Conservation (phyloP, 768 basidiomycete species). For the Chalciporus piperatus region DNA sequence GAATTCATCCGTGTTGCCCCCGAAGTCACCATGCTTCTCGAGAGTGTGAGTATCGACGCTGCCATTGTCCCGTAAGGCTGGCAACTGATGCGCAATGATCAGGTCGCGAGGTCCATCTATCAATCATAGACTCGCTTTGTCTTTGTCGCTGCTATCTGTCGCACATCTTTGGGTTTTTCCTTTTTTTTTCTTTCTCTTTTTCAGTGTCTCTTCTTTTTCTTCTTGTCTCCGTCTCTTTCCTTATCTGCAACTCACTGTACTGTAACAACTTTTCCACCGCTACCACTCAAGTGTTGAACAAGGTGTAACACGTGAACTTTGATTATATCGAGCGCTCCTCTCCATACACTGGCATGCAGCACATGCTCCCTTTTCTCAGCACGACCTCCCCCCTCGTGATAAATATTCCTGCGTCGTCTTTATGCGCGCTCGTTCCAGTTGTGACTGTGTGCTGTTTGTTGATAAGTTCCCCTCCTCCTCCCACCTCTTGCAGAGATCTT, state of each 20-base stretch:
- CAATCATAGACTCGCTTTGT: constrained; percentile 64
- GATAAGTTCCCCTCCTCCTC: constrained; percentile 11
- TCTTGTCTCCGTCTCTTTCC: constrained; percentile 22
- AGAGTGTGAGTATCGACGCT: constrained; percentile 57
- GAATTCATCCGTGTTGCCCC: constrained; percentile 82
- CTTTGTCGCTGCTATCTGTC: constrained; percentile 76
- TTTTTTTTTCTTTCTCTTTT: constrained; percentile 14
- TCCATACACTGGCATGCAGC: constrained; percentile 13
- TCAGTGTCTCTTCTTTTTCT: background rate
- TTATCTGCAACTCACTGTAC: constrained; percentile 70
- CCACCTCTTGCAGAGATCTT: constrained; percentile 12
- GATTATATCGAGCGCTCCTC: constrained; percentile 33
- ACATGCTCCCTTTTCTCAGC: background rate
- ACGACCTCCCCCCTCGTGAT: constrained; percentile 9
- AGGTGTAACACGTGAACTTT: constrained; percentile 49
- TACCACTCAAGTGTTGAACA: constrained; percentile 56
- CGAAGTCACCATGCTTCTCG: constrained; percentile 81
- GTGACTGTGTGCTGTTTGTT: constrained; percentile 14
- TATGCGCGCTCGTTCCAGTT: constrained; percentile 9
- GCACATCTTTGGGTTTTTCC: constrained; percentile 64
- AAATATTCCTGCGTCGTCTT: constrained; percentile 11
- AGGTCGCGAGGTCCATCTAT: constrained; percentile 80
- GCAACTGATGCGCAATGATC: constrained; percentile 11
- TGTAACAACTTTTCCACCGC: constrained; percentile 58
- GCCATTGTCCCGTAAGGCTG: background rate